Base-by-base conservation (phyloP, 176 grass and related monocot genomes). In the Luzula sylvatica region DNA sequence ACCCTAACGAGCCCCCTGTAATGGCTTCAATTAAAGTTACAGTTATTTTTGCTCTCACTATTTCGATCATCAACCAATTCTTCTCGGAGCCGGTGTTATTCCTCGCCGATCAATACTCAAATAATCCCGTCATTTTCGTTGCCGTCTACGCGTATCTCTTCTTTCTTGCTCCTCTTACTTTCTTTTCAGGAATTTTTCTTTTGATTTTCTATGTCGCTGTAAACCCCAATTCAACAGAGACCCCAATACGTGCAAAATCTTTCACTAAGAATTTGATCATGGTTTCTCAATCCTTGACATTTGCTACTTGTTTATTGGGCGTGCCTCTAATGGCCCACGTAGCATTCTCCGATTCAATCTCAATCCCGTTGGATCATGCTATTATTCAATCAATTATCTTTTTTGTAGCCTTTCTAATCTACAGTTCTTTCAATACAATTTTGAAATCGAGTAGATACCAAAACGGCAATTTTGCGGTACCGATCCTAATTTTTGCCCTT, bases 191-290 rank as follows among this genome's bases (percentile, higher is more conserved):
- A 15, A 61, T 23, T 61, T 24, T 45, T 15, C 57, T 45, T 44
- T 61, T 61, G 39, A 14, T 61, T 13, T 15, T 62, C n/a, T 39
- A 13, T 47, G 39, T 62, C 5, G 14, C 23, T 22, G n/a, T n/a
- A 8, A 18, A 16, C n/a, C 35, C 30, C 30, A 35, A 20, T n/a
- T n/a, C 40, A 16, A 1, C 52, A 55, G 23, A 14, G 14, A 12
- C 15, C 23, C 43, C 43, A 46, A 13, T 40, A 42, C 18, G n/a
- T n/a, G n/a, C 53, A 56, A 2, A 1, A 35, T 56, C 13, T 15
- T n/a, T 57, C 15, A 23, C 15, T 1, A 60, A 60, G 30, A 15
- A 55, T 55, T 42, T 43, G 11, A 60, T 11, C 38, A 44, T 16
- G 19, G 20, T 3, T 3, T 41, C 13, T 5, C 19, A 5, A 22